phyloP scores from a whole-genome alignment of 176 grass and related monocot genomes.

The Eleusine coracana region DNA sequence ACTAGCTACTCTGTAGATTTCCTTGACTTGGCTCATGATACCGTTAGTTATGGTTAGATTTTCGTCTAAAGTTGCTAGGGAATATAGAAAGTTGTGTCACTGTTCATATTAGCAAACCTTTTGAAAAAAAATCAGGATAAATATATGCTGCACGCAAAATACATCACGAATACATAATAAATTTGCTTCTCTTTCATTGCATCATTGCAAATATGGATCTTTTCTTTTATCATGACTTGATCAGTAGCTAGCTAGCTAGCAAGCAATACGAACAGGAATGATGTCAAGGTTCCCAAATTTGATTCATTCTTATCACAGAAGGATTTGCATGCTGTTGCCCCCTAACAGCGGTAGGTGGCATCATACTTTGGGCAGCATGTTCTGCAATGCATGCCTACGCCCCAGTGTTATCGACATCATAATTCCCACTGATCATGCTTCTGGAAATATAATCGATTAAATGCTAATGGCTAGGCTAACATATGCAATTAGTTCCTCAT shows the following conservation, averaged over 20 bases:
- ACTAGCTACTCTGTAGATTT: constrained; percentile 50
- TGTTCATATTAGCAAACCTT: constrained; percentile 38
- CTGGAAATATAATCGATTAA: constrained; percentile 49
- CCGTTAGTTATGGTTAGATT: constrained; percentile 53
- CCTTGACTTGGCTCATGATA: constrained; percentile 50
- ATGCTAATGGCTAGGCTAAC: constrained; percentile 53
- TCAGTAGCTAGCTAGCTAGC: constrained; percentile 42
- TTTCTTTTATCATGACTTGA: constrained; percentile 52
- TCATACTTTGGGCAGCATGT: constrained; percentile 50
- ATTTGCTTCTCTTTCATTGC: constrained; percentile 1
- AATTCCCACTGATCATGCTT: constrained; percentile 59
- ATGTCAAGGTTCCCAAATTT: constrained; percentile 52
- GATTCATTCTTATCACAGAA: constrained; percentile 44
- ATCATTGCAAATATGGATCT: constrained; percentile 32
- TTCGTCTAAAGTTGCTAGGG: constrained; percentile 33
- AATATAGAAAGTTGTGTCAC: constrained; percentile 27
- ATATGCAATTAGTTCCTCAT: constrained; percentile 57
- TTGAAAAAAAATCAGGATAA: neutral
- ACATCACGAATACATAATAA: neutral
- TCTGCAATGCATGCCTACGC: constrained; percentile 56
- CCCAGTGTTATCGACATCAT: constrained; percentile 60
- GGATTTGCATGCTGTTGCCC: constrained; percentile 47
- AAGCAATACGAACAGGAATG: constrained; percentile 57
- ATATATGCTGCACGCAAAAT: neutral
- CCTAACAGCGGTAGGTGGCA: constrained; percentile 59